A percentile compares a stretch with the other conserved stretches of the same genome.
Conservation (phyloP, 2,329 filamentous ascomycete genomes). For the Colletotrichum aenigma region DNA sequence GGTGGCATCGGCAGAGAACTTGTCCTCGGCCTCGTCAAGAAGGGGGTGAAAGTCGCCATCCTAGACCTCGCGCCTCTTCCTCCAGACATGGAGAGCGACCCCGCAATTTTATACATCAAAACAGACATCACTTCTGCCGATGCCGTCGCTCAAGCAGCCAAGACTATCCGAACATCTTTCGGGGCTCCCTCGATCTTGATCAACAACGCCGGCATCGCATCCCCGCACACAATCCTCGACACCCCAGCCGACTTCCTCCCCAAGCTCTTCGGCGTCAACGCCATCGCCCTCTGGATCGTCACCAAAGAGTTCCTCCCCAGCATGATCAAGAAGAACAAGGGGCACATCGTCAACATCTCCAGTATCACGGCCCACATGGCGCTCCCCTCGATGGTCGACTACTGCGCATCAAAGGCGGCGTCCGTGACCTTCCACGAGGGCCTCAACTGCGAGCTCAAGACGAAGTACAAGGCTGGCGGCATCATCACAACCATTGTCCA, state of each 20-base stretch:
- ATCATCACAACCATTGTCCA: conserved; percentile 57
- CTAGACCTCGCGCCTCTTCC: neutral
- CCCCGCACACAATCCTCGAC: conserved; percentile 55
- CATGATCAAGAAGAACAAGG: conserved; percentile 62
- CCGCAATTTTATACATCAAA: neutral
- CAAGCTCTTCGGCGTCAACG: conserved; percentile 64
- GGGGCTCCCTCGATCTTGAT: conserved; percentile 59
- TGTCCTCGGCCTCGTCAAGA: neutral
- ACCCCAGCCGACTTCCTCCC: conserved; percentile 51
- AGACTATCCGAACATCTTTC: neutral
- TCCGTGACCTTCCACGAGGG: conserved; percentile 64
- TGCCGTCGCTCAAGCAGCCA: neutral
- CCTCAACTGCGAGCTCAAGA: conserved; percentile 48
- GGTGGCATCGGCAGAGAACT: neutral
- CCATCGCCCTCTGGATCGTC: conserved; percentile 61
- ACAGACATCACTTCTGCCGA: neutral
- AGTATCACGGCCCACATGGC: conserved; percentile 57
- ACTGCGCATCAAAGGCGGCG: conserved; percentile 60
- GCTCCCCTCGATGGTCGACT: conserved; percentile 61
- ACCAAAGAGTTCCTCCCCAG: conserved; percentile 60
- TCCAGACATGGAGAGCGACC: neutral
- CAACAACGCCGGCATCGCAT: conserved; percentile 62
- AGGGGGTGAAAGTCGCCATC: neutral
- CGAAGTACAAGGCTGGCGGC: conserved; percentile 54
- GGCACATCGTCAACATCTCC: conserved; percentile 65